phyloP scores from a whole-genome alignment of 192 early-diverging fungal species.

The Rhizophagus clarus region DNA sequence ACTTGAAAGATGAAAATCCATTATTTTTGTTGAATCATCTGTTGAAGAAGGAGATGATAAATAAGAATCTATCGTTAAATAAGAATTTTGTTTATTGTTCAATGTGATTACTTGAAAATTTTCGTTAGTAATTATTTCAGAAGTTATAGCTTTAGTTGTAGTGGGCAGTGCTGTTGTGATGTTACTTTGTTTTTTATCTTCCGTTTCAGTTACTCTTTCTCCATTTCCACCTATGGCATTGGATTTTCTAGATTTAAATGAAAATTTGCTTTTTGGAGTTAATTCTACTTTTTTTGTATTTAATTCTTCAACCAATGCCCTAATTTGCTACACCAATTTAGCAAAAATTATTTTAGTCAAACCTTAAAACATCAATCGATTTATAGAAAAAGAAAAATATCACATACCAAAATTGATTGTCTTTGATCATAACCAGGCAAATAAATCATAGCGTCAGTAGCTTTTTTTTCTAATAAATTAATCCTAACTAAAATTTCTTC shows the following conservation, averaged over 20 bases:
- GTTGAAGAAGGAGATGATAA: background rate
- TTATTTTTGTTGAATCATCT: slow-evolving; percentile 22
- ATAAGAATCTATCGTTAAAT: slow-evolving; percentile 41
- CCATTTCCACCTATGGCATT: slow-evolving; percentile 11
- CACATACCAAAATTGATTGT: slow-evolving; percentile 53
- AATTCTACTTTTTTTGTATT: slow-evolving; percentile 42
- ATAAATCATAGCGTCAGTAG: slow-evolving; percentile 64
- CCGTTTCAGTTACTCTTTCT: background rate
- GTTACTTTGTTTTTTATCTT: background rate
- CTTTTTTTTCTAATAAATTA: slow-evolving; percentile 55
- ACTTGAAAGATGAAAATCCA: slow-evolving; percentile 63
- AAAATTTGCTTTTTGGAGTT: slow-evolving; percentile 65
- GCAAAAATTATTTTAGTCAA: slow-evolving; percentile 7
- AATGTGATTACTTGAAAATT: slow-evolving; percentile 39
- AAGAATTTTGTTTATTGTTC: slow-evolving; percentile 37
- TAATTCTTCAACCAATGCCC: slow-evolving; percentile 44
- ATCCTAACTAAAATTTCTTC: slow-evolving; percentile 51
- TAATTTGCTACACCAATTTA: slow-evolving; percentile 47
- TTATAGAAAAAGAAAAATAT: background rate
- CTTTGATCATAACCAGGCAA: slow-evolving; percentile 73
- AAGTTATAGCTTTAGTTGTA: background rate
- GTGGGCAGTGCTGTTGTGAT: background rate
- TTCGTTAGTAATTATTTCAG: slow-evolving; percentile 11
- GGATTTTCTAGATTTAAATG: slow-evolving; percentile 61
- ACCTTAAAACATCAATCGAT: background rate